Base-by-base conservation (phyloP, 176 grass and related monocot genomes). In the Lolium multiflorum region DNA sequence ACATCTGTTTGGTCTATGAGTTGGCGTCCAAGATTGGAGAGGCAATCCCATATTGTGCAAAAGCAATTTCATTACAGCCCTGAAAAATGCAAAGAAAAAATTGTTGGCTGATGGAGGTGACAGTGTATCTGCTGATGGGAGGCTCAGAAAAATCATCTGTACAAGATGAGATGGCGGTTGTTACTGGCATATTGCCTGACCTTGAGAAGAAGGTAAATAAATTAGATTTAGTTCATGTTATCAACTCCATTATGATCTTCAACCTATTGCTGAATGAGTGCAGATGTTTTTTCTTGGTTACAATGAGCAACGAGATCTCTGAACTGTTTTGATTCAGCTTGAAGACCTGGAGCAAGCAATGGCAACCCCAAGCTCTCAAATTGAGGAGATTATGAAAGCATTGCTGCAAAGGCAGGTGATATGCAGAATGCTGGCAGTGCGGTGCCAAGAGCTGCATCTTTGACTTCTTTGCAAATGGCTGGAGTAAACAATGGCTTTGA, bases 201-300 rank as follows among this genome's bases (percentile, higher is more conserved):
- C 94, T 99, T n/a, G 94, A 96, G 83, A 94, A 95, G 85, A 99
- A 99, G 97, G 94, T 99, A 98, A 78, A 28, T 83, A 69, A 49
- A 47, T 48, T 63, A 0, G 22, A 47, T 69, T 71, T 15, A 48
- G 14, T 80, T 71, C 24, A 71, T 65, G 69, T 58, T 74, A 48
- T 10, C 59, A 75, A 13, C 6, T 73, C 54, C 18, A 55, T 41
- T 70, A 59, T 75, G 6, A 14, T 91, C 81, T 71, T 81, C 17
- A 76, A 49, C 64, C 28, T 80, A 24, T 14, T 54, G 31, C 15
- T 74, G 6, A 81, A 47, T 72, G 47, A 21, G 65, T 17, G 41
- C 7, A 81, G 22, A 18, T 35, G 1, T 39, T 68, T 26, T 85
- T 3, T 52, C 17, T 77, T 82, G 43, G 6, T 74, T 77, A 15